These are phyloP conservation scores for Epichloe hybrida DNA, from an alignment of 2,329 filamentous ascomycete genomes.

Conservation along the genomic window DNA sequence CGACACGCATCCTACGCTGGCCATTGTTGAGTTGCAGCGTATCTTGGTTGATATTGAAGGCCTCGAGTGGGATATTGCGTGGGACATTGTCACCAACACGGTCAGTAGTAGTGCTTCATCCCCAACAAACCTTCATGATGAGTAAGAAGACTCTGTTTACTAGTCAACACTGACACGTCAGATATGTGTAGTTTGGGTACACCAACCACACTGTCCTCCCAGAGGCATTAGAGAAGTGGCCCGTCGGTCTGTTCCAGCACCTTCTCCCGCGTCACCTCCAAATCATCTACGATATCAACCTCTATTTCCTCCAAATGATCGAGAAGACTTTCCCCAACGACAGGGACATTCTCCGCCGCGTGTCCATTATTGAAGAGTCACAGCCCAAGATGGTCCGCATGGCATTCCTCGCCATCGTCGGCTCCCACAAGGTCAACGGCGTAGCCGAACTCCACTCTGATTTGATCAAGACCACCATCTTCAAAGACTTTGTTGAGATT, in stretches of 20 bases:
- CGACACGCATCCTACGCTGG: conserved; percentile 91
- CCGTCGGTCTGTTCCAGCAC: conserved; percentile 81
- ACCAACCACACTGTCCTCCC: conserved; percentile 97
- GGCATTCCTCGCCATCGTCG: conserved; percentile 88
- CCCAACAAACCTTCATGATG: background rate
- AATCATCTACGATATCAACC: conserved; percentile 97
- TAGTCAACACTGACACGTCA: background rate
- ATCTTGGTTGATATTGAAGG: conserved; percentile 84
- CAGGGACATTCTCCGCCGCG: conserved; percentile 66
- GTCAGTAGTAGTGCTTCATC: conserved; percentile 24
- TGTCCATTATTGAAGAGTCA: conserved; percentile 97
- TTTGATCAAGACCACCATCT: conserved; percentile 96
- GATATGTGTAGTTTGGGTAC: conserved; percentile 60
- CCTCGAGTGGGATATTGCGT: conserved; percentile 85
- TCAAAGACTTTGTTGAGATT: conserved; percentile 94
- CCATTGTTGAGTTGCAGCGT: conserved; percentile 88
- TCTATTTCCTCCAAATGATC: conserved; percentile 81
- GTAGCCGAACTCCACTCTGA: conserved; percentile 96
- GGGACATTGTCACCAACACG: conserved; percentile 62
- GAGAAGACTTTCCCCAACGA: conserved; percentile 86
- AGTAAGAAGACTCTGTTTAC: background rate
- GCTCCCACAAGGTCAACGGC: conserved; percentile 98
- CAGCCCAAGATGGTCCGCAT: conserved; percentile 97
- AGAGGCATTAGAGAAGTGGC: conserved; percentile 97
- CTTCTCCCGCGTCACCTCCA: conserved; percentile 87